Evolutionary conservation across 495 filamentous ascomycete genomes (phyloP), one percentile per base, ranked within the genome.

Genomic region (Bombardia bombarda): DNA sequence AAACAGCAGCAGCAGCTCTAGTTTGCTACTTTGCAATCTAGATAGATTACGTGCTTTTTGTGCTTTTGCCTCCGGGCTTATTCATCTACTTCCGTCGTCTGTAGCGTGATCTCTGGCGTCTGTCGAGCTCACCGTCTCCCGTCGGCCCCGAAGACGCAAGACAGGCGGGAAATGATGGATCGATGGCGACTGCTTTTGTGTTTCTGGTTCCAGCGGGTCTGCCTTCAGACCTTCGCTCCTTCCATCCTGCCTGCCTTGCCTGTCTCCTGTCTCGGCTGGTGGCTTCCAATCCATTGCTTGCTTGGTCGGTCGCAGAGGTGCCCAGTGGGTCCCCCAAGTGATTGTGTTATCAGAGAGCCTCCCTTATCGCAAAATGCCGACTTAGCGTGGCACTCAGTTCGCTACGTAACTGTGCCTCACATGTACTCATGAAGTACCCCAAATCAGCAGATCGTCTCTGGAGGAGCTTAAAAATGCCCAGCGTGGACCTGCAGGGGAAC

Each of bases 351-450:
- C 53, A 35, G 36, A 24, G 37, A 45, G 53, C 49, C n/a, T n/a
- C n/a, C n/a, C 53, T 55, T 62, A 60, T 60, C 58, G 54, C 51
- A 43, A 47, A 45, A 48, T 49, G 42, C 54, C 54, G 45, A 47
- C 49, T 38, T 49, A 52, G 55, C 38, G 48, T 47, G 46, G 42
- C 43, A 32, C 46, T n/a, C n/a, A n/a, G n/a, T n/a, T n/a, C n/a
- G n/a, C n/a, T n/a, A n/a, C n/a, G n/a, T n/a, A n/a, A n/a, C n/a
- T n/a, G n/a, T n/a, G n/a, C n/a, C n/a, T n/a, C n/a, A n/a, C 21
- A 25, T 17, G 52, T 56, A 50, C 34, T 47, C 8, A 7, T 14
- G 17, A 14, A 38, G 53, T 54, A 43, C 28, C 36, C 30, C 26
- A 14, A 18, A 28, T 28, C 38, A 23, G 45, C 21, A 13, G 44